Conservation (phyloP, 2,329 filamentous ascomycete genomes). For the Calonectria hongkongensis region DNA sequence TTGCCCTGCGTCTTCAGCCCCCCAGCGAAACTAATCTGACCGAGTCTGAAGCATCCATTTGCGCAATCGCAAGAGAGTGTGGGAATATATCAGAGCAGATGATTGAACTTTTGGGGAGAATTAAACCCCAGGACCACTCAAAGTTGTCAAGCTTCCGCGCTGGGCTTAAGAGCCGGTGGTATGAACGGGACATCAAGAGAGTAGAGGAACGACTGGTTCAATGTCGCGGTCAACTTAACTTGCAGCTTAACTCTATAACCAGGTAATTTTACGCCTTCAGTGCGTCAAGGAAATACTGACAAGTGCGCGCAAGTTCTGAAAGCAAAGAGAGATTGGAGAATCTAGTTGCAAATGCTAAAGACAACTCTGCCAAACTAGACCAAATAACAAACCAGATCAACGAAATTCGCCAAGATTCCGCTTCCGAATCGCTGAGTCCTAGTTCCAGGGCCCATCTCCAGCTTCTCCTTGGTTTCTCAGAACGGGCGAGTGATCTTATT, state of each 20-base stretch:
- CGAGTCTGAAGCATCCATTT: background rate
- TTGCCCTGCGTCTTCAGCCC: background rate
- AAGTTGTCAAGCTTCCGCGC: background rate
- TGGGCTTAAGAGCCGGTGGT: background rate
- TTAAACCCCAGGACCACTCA: conserved; percentile 3
- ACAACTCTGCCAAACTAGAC: background rate
- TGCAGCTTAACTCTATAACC: background rate
- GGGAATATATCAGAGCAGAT: background rate
- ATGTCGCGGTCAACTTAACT: background rate
- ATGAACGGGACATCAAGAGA: background rate
- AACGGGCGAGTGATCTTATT: background rate
- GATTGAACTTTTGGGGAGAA: conserved; percentile 2
- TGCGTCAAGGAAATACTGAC: background rate
- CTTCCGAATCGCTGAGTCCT: background rate
- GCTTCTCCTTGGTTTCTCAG: background rate
- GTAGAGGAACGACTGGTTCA: background rate
- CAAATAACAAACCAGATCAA: background rate
- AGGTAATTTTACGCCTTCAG: background rate
- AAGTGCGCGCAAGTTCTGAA: background rate
- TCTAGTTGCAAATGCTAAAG: background rate
- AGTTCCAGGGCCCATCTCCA: background rate
- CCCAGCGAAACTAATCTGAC: background rate
- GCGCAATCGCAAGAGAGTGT: background rate
- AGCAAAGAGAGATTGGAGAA: background rate
- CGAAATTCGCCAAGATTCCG: background rate